Conservation (phyloP, 805 yeast genomes). For the Blastobotrys mokoenaii region DNA sequence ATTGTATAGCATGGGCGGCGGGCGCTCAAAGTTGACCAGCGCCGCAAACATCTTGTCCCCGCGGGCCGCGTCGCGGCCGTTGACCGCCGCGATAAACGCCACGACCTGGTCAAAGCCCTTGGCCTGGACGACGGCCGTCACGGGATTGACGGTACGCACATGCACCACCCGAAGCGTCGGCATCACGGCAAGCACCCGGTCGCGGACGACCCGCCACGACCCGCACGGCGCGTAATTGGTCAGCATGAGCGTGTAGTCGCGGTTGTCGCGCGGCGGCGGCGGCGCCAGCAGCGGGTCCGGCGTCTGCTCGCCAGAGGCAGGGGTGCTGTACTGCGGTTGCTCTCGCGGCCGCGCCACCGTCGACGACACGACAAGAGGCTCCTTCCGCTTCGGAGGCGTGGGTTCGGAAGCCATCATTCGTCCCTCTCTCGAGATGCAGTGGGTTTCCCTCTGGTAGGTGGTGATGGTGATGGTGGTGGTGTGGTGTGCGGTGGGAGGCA, state of each 20-base stretch:
- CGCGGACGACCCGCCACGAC: slow-evolving; percentile 28
- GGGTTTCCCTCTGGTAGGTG: no score
- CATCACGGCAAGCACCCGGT: slow-evolving; percentile 5
- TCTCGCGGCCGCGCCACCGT: no score
- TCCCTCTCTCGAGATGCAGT: no score
- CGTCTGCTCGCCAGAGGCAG: no score
- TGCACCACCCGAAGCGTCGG: slow-evolving; percentile 12
- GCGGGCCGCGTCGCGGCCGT: not conserved
- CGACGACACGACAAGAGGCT: no score
- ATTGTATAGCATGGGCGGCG: not conserved
- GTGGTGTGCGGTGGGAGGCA: no score
- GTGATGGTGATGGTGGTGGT: no score
- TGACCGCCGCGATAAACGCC: not conserved
- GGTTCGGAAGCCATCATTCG: no score
- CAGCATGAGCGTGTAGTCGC: slow-evolving; percentile 1
- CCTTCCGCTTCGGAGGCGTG: no score
- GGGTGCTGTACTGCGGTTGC: no score
- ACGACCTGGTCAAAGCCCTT: slow-evolving; percentile 13
- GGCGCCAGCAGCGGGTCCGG: no score
- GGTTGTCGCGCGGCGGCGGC: not conserved
- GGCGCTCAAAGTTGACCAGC: not conserved
- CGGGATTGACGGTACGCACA: slow-evolving; percentile 13
- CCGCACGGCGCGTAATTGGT: slow-evolving; percentile 1
- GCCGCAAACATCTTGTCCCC: slow-evolving; percentile 1
- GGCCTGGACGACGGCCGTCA: slow-evolving; percentile 11